These are phyloP conservation scores for Aureobasidium zeae DNA, from an alignment of 2,329 filamentous ascomycete genomes.

Conservation along the genomic window DNA sequence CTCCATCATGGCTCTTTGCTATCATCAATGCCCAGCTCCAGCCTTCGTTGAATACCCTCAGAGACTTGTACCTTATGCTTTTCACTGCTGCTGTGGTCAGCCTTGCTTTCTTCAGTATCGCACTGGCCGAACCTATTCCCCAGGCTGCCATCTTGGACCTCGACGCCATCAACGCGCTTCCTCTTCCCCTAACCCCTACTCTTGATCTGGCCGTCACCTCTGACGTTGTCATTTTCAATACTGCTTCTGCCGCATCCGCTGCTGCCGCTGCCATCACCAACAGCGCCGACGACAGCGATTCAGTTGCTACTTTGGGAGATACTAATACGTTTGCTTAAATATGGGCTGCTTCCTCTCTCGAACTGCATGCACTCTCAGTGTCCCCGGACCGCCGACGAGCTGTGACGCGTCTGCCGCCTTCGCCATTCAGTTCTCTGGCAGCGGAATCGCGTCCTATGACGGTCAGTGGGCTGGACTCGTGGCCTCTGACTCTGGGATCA, in stretches of 20 bases:
- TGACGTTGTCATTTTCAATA: background rate
- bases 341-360: background rate
- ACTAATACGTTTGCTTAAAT: background rate
- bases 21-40: no score
- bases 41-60: no score
- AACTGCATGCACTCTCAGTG: no score
- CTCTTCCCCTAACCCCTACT: background rate
- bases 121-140: background rate
- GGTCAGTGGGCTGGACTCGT: background rate
- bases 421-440: background rate
- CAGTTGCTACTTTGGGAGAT: background rate
- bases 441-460: background rate
- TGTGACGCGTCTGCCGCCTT: background rate
- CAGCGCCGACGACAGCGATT: background rate
- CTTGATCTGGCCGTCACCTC: background rate
- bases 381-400: background rate
- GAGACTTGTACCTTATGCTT: conserved; percentile 1
- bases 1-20: no score
- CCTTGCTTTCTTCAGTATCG: conserved; percentile 1
- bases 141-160: background rate
- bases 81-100: background rate
- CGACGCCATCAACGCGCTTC: background rate
- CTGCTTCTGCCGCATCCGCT: background rate
- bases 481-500: background rate
- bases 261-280: background rate